Base-by-base conservation (phyloP, 192 early-diverging fungal species). In the Pilobolus umbonatus region DNA sequence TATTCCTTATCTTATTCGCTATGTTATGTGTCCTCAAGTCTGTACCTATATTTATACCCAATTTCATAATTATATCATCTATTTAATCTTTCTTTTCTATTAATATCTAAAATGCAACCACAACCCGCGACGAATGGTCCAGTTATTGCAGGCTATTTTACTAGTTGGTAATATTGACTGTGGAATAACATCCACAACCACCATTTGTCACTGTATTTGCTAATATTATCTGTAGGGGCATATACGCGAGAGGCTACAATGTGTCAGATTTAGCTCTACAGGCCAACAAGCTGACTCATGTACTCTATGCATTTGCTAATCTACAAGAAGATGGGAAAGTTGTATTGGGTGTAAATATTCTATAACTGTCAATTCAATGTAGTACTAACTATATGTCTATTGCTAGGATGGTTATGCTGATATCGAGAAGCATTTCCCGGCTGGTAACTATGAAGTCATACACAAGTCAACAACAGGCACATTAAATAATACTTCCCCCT, bases 231-330 rank as follows among this genome's bases (percentile, higher is more conserved):
- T 56, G 42, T 61, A 63, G 89, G 89, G 79, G 75, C 7, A 88
- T 89, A 32, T 91, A 91, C 60, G 84, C 72, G 69, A 78, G 87
- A 65, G 76, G 69, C 28, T 86, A 80, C 61, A 75, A 74, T 53
- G 85, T 86, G 6, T 55, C 73, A 34, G 78, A 87, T 50, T 59
- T 92, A 8, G 67, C 75, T 14, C 72, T 59, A 36, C 84, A 89
- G 55, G 67, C 64, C 17, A 52, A 64, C 24, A 81, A 83, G 42
- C 67, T 92, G 32, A 84, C 90, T n/a, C 88, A 92, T 55, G 55
- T 92, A 44, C 81, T 87, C 57, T 92, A 92, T 60, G 87, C 80
- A 14, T 92, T 92, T 75, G 87, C 86, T 36, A 86, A 89, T 51
- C 73, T 89, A 11, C 60, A 77, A 45, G 67, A 69, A 0, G 74